Evolutionary conservation across 208 protist species (phyloP), one percentile per base, ranked within the genome.

Genomic region (Trypanosoma melophagium): DNA sequence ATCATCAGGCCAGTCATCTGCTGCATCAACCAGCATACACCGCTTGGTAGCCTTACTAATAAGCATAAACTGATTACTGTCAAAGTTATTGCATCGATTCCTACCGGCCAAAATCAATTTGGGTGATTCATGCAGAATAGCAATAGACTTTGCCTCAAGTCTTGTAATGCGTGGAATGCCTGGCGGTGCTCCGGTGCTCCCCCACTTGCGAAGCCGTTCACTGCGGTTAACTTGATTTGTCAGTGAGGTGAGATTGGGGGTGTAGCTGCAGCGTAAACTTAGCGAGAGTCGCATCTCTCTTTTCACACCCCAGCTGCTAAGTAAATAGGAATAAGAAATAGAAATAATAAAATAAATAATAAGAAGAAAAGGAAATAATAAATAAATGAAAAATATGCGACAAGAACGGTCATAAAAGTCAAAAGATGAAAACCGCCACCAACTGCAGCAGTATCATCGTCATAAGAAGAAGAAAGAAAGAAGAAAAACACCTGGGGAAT

Each of bases 1-100:
- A 74, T 96, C 91, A 60, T 96, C 91, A 13, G 87, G 84, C 89
- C 91, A 96, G 77, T 96, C 91, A 66, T 96, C 91, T 17, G 79
- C 77, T 38, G 88, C 88, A 61, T 96, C 91, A 22, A 96, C 73
- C 51, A 96, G 85, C 59, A 96, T 86, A 63, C 82, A 88, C 50
- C 82, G 61, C 58, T 84, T 85, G 22, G 60, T 90, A 42, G 80
- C 58, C 60, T 86, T 87, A 54, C 87, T 85, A 14, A 92, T 75
- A 0, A 96, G 51, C 44, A 96, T 81, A 64, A 80, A 96, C 68
- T 96, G 91, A 65, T 96, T 96, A 60, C 74, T 83, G 13, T 75
- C 58, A 73, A 96, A 96, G 59, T 81, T 83, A 65, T 94, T 96
- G 62, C 86, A 87, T 51, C 68, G 87, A 76, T 83, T 91, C 25